Evolutionary conservation across 352 stramenopile species (phyloP).

Genomic region (Lagenidium giganteum): DNA sequence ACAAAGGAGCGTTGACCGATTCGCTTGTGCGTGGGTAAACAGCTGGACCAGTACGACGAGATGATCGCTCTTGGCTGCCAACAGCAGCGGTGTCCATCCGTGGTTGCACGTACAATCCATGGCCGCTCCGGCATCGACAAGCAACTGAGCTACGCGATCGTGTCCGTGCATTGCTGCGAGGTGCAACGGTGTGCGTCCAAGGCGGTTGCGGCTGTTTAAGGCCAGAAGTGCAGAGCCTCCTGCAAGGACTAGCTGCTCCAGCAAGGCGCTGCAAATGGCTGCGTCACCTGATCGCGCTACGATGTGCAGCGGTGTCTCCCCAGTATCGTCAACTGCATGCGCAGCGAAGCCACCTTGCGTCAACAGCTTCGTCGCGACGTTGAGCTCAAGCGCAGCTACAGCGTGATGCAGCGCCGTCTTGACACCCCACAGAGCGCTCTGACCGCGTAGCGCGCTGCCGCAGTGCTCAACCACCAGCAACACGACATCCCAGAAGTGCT

Average conservation of each 20-base stretch:
- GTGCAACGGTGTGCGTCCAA: slow-evolving; percentile 43
- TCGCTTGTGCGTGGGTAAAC: slow-evolving; percentile 14
- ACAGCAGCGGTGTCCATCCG: slow-evolving; percentile 41
- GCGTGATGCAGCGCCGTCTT: slow-evolving; percentile 43
- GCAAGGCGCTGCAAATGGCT: slow-evolving; percentile 30
- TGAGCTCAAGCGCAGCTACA: slow-evolving; percentile 31
- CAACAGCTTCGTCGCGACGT: too few species aligned
- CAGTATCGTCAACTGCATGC: slow-evolving; percentile 34
- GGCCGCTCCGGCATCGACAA: slow-evolving; percentile 34
- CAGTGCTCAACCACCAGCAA: slow-evolving; percentile 28
- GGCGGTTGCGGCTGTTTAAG: not conserved
- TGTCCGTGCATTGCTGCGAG: slow-evolving; percentile 40
- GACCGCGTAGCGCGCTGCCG: slow-evolving; percentile 15
- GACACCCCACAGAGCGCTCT: slow-evolving; percentile 32
- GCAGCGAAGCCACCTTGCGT: too few species aligned
- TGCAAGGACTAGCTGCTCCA: too few species aligned
- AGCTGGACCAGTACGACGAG: slow-evolving; percentile 43
- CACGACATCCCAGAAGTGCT: slow-evolving; percentile 42
- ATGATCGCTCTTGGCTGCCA: slow-evolving; percentile 43
- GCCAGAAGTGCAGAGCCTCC: not conserved
- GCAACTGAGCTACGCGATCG: slow-evolving; percentile 27
- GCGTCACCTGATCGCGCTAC: slow-evolving; percentile 34
- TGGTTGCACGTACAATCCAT: slow-evolving; percentile 21
- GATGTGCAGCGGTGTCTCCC: slow-evolving; percentile 43
- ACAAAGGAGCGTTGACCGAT: slow-evolving; percentile 18